Conservation (phyloP, 1,284 basidiomycete species). For the Schizophyllum commune region DNA sequence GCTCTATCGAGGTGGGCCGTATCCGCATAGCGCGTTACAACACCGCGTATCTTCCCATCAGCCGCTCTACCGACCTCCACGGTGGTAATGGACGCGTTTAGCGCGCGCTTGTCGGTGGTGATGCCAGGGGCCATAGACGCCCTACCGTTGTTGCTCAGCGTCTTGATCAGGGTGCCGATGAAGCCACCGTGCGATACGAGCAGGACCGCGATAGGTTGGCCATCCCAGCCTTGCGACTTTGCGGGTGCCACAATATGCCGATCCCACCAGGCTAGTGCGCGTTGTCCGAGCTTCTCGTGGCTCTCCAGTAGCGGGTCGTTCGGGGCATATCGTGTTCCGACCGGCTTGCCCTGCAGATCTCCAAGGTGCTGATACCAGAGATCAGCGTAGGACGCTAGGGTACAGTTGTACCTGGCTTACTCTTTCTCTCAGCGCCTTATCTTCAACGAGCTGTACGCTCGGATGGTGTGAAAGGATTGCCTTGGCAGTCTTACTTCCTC, state of each 20-base stretch:
- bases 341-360: constrained; percentile 44
- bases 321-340: constrained; percentile 10
- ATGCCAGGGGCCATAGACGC: constrained; percentile 33
- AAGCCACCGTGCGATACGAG: constrained; percentile 61
- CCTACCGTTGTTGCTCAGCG: constrained; percentile 33
- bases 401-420: constrained; percentile 28
- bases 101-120: constrained; percentile 30
- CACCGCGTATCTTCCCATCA: constrained; percentile 26
- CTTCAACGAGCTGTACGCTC: constrained; percentile 31
- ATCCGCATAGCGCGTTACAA: constrained; percentile 46
- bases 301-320: constrained; percentile 20
- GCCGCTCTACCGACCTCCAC: constrained; percentile 36
- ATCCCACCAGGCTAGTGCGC: constrained; percentile 57
- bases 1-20: constrained; percentile 39
- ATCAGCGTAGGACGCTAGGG: background rate
- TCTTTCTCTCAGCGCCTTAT: constrained; percentile 51
- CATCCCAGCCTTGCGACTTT: constrained; percentile 5
- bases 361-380: constrained; percentile 42
- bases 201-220: constrained; percentile 36
- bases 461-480: constrained; percentile 49
- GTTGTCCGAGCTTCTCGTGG: constrained; percentile 32
- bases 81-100: constrained; percentile 54
- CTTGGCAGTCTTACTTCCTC: constrained; percentile 48
- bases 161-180: constrained; percentile 44
- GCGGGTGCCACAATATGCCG: constrained; percentile 27